These are phyloP conservation scores for Toxoplasma gondii DNA, from an alignment of 169 alveolate species.

Conservation along the genomic window DNA sequence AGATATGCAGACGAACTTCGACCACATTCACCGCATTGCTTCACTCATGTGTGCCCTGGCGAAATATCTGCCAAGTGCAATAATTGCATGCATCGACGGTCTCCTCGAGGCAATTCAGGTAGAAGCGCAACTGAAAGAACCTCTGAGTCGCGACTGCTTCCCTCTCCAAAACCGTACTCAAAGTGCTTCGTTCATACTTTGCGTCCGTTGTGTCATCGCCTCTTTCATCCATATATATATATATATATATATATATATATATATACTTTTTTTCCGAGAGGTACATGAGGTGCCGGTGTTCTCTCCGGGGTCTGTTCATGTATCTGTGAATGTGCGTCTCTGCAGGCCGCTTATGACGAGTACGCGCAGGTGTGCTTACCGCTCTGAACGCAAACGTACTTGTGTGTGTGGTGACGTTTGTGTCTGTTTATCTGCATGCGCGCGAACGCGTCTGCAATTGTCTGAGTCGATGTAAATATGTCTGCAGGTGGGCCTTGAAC, in stretches of 20 bases:
- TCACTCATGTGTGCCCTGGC: conserved; percentile 41
- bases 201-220: no score
- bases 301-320: not conserved
- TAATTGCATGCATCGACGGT: conserved; percentile 33
- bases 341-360: no score
- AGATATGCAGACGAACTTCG: conserved; percentile 13
- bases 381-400: no score
- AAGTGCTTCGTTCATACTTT: no score
- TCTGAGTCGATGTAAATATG: no score
- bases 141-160: not conserved
- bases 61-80: not conserved
- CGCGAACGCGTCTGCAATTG: no score
- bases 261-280: not conserved
- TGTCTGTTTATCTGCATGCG: no score
- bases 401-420: no score
- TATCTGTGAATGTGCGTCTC: no score
- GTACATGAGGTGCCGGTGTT: not conserved
- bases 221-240: not conserved
- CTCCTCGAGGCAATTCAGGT: conserved; percentile 57
- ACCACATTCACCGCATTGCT: conserved; percentile 45
- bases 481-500: conserved; percentile 34
- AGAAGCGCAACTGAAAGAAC: not conserved
- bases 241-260: not conserved
- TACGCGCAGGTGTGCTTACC: no score
- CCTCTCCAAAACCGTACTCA: no score